phyloP scores from a whole-genome alignment of 257 asterid species.

The Vinca minor region DNA sequence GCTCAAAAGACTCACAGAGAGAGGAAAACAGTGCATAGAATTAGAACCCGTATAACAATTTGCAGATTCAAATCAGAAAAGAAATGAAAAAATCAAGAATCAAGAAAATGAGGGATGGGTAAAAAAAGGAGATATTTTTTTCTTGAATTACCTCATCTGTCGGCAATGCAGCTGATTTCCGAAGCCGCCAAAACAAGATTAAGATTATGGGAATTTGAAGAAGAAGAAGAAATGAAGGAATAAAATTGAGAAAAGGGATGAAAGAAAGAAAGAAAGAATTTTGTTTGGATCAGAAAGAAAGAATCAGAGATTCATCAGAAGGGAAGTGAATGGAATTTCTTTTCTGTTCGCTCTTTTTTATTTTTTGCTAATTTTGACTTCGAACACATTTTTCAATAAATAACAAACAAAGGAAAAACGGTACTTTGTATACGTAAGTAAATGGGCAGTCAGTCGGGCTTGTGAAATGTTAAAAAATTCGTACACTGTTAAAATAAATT shows the following conservation, averaged over 20 bases:
- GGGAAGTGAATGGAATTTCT: neutral
- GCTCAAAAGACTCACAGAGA: no score
- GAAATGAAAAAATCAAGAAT: neutral
- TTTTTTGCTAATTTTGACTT: slow-evolving; percentile 13
- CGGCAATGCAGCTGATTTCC: slow-evolving; percentile 6
- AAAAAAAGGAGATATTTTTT: neutral
- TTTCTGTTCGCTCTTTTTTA: no score
- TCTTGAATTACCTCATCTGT: neutral
- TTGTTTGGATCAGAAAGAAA: slow-evolving; percentile 17
- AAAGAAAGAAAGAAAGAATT: slow-evolving; percentile 4
- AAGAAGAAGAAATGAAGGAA: neutral
- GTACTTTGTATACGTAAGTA: no score
- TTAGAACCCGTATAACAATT: slow-evolving; percentile 1
- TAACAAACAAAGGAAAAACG: neutral
- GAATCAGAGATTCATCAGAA: slow-evolving; percentile 17
- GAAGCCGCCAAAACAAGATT: slow-evolving; percentile 9
- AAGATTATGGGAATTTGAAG: no score
- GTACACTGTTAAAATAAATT: no score
- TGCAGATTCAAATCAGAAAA: neutral
- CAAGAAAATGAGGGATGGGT: neutral
- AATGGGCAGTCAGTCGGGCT: neutral
- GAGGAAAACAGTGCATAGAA: neutral
- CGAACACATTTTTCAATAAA: neutral
- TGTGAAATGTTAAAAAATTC: no score
- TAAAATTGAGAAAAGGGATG: neutral